phyloP scores from a whole-genome alignment of 768 basidiomycete genomes.

The Leccinum fibrillosum region DNA sequence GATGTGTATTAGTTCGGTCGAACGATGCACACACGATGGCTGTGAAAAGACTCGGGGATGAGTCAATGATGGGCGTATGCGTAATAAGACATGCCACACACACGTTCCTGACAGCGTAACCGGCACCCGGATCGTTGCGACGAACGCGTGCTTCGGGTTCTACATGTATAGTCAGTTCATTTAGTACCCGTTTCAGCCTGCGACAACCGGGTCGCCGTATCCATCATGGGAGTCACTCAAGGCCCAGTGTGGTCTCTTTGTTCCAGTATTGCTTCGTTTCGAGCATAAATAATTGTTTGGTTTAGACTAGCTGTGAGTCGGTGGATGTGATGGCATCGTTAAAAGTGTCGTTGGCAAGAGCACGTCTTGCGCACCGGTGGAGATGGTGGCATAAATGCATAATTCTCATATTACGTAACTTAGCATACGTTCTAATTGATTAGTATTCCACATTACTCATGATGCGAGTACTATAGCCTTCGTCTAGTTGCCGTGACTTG shows the following conservation, averaged over 20 bases:
- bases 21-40: background rate
- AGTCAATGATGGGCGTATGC: background rate
- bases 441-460: conserved; percentile 8
- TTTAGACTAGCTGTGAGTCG: background rate
- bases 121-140: background rate
- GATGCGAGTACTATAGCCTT: background rate
- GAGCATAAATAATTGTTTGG: background rate
- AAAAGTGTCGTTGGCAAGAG: background rate
- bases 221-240: too few relatives aligned
- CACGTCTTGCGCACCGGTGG: background rate
- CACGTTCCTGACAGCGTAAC: conserved; percentile 3
- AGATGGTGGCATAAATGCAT: too few relatives aligned
- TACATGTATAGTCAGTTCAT: background rate
- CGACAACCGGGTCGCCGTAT: too few relatives aligned
- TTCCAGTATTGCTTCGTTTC: background rate
- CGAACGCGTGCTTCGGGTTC: conserved; percentile 12
- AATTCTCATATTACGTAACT: background rate
- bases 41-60: background rate
- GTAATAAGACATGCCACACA: conserved; percentile 14
- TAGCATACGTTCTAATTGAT: background rate
- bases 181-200: conserved; percentile 2
- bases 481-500: background rate
- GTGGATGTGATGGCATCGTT: background rate
- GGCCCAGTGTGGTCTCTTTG: too few relatives aligned
- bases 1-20: conserved; percentile 1